Percentiles rank a stretch among this genome's conserved stretches.
These are phyloP conservation scores for Typha latifolia DNA, from an alignment of 176 grass and related monocot species.

Conservation along the genomic window DNA sequence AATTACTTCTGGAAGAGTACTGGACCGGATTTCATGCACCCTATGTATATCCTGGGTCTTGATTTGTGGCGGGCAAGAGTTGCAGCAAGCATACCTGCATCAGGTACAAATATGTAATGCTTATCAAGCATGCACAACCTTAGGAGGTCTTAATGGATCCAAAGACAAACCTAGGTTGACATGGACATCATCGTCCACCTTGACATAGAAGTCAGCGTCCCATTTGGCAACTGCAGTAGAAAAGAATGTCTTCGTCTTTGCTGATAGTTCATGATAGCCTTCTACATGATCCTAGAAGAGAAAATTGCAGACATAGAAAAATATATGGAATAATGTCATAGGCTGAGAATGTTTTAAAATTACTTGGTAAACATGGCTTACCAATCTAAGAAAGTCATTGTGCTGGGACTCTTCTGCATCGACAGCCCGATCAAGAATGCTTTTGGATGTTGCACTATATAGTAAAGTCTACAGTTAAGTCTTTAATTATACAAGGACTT, in stretches of 20 bases:
- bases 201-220: constrained; percentile 96
- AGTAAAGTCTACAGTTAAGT: constrained; percentile 11
- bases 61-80: constrained; percentile 37
- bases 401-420: constrained; percentile 78
- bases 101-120: background rate
- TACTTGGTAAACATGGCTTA: constrained; percentile 21
- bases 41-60: constrained; percentile 53
- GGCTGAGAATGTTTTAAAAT: constrained; percentile 13
- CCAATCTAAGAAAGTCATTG: constrained; percentile 86
- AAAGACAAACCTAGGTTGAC: constrained; percentile 67
- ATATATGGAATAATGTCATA: constrained; percentile 12
- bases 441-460: constrained; percentile 78
- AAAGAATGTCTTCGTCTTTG: constrained; percentile 98
- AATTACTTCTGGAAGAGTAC: constrained; percentile 70
- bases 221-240: constrained; percentile 70
- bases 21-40: constrained; percentile 82
- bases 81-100: constrained; percentile 39
- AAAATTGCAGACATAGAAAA: background rate
- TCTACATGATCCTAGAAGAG: constrained; percentile 65
- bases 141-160: background rate
- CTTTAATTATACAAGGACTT: background rate
- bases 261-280: constrained; percentile 95
- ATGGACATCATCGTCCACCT: constrained; percentile 98
- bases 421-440: constrained; percentile 91
- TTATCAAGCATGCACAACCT: too few species aligned